Conservation (phyloP, 148 eudicot species). For the Selenicereus undatus region DNA sequence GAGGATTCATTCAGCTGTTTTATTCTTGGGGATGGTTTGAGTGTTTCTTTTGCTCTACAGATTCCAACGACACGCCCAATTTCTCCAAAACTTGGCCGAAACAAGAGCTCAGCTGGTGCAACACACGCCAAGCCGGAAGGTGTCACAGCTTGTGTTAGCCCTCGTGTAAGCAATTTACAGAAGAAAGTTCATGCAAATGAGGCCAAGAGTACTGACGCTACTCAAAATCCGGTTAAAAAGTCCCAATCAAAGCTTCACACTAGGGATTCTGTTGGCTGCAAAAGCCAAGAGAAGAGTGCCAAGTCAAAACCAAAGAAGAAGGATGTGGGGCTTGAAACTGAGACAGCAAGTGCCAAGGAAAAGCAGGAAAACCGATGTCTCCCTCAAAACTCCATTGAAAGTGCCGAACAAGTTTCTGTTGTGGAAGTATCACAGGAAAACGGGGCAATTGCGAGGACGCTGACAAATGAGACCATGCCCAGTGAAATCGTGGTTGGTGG, state of each 20-base stretch:
- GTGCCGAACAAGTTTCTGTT: constrained; percentile 15
- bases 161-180: constrained; percentile 34
- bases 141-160: constrained; percentile 42
- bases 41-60: constrained; percentile 29
- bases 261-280: constrained; percentile 27
- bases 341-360: constrained; percentile 20
- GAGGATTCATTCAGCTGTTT: neutral
- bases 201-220: constrained; percentile 32
- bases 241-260: constrained; percentile 43
- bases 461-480: constrained; percentile 32
- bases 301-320: constrained; percentile 36
- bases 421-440: constrained; percentile 22
- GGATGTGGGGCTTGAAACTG: constrained; percentile 25
- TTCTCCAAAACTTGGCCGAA: constrained; percentile 94
- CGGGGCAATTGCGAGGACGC: constrained; percentile 17
- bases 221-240: constrained; percentile 46
- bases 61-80: constrained; percentile 84
- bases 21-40: constrained; percentile 2
- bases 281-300: constrained; percentile 31
- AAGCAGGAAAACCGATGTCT: constrained; percentile 31
- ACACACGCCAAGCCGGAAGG: constrained; percentile 36
- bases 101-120: constrained; percentile 42
- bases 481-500: constrained; percentile 53
- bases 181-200: constrained; percentile 29
- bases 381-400: constrained; percentile 22